phyloP scores from a whole-genome alignment of 768 basidiomycete species.

The Tremella fuciformis region DNA sequence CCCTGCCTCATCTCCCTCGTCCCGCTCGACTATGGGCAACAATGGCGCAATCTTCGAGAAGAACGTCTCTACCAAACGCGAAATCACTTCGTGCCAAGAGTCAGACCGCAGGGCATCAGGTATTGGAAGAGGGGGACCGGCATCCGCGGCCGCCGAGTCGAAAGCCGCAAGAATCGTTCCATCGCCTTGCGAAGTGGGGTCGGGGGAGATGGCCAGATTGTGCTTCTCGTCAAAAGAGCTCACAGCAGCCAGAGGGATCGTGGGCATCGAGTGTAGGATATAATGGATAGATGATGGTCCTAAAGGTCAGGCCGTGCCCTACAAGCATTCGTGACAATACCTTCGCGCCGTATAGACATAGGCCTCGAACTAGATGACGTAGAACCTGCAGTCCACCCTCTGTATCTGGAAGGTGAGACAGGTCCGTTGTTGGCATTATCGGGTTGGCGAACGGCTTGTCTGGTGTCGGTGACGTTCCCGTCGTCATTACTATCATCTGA shows the following conservation, averaged over 20 bases:
- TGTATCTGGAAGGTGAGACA: not conserved
- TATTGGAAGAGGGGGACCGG: constrained; percentile 16
- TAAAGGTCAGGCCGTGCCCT: not conserved
- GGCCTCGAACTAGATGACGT: not conserved
- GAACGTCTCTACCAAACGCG: constrained; percentile 23
- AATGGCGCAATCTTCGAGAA: constrained; percentile 13
- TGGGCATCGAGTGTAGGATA: constrained; percentile 29
- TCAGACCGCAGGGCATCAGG: constrained; percentile 20
- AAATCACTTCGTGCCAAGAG: constrained; percentile 23
- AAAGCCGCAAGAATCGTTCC: constrained; percentile 16
- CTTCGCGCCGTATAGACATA: constrained; percentile 1
- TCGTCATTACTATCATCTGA: not conserved
- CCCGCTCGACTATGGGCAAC: constrained; percentile 21
- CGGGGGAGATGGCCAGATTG: constrained; percentile 13
- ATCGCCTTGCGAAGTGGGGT: constrained; percentile 5
- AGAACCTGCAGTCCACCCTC: not conserved
- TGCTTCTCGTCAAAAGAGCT: constrained; percentile 13
- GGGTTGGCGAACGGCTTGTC: not conserved
- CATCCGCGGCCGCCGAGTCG: not conserved
- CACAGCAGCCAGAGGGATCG: constrained; percentile 18
- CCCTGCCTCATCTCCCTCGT: constrained; percentile 16
- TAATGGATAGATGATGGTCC: constrained; percentile 24
- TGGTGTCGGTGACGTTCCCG: not conserved
- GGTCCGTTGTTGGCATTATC: not conserved
- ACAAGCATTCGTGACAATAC: not conserved